These are phyloP conservation scores for Cladosporium sp. DNA, from an alignment of 2,329 filamentous ascomycete species.

Conservation along the genomic window DNA sequence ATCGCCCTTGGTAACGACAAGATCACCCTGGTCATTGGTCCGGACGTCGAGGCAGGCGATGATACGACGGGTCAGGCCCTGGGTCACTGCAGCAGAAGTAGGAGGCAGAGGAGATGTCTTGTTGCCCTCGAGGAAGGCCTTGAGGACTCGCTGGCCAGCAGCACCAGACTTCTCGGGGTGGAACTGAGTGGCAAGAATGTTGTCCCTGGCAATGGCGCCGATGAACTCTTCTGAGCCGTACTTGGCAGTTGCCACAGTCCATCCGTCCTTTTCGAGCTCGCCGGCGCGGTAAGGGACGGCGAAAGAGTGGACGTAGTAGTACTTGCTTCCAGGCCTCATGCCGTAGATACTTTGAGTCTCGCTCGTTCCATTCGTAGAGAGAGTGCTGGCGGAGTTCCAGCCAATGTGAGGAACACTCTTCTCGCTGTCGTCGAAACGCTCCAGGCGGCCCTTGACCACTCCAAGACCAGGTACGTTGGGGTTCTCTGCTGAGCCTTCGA, in stretches of 20 bases:
- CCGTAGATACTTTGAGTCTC: constrained; percentile 68
- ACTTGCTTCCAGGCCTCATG: constrained; percentile 78
- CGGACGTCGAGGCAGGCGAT: constrained; percentile 97
- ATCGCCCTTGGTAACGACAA: constrained; percentile 97
- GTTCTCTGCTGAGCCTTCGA: constrained; percentile 81
- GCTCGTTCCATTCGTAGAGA: constrained; percentile 42
- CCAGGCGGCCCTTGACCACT: constrained; percentile 68
- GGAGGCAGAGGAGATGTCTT: constrained; percentile 56
- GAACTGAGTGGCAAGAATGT: constrained; percentile 90
- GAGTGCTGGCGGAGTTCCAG: constrained; percentile 86
- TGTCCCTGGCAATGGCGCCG: constrained; percentile 81
- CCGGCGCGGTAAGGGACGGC: constrained; percentile 74
- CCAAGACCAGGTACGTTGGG: constrained; percentile 70
- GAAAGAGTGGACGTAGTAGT: constrained; percentile 98
- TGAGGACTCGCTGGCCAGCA: constrained; percentile 79
- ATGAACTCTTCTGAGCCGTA: constrained; percentile 91
- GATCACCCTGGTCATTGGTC: constrained; percentile 87
- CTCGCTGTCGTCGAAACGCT: constrained; percentile 71
- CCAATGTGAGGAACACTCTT: constrained; percentile 99
- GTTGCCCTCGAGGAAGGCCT: constrained; percentile 79
- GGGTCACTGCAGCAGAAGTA: constrained; percentile 33
- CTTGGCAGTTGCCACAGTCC: constrained; percentile 85
- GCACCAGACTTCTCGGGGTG: constrained; percentile 96
- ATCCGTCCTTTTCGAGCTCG: constrained; percentile 76
- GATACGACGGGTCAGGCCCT: constrained; percentile 82